Evolutionary conservation across 148 eudicot species (phyloP), one percentile per base, ranked within the genome.

Genomic region (Amaranthus cruentus): DNA sequence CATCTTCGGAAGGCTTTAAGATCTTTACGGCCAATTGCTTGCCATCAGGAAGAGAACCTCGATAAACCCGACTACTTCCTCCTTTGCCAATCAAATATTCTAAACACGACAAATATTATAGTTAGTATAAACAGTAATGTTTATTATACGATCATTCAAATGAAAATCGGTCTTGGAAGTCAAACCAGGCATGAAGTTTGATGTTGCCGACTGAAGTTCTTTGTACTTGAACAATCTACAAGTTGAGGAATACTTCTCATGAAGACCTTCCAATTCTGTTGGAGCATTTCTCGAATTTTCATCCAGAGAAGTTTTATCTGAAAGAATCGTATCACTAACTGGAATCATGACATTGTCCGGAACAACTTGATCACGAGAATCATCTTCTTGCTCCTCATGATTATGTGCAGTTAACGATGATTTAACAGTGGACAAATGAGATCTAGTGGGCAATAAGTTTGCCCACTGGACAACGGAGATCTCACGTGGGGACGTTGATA

Each of bases 61-160:
- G 78, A 82, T 87, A 95, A 55, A 95, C 99, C 73, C 72, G 76
- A 76, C 99, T 95, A 85, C 80, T 88, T 61, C 99, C 99, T 75
- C 99, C 99, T 77, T 86, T 88, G 54, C 99, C 97, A 68, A 95
- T 92, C 86, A 95, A 74, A 75, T 87, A 88, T 72, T 87, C 99
- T 90, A 89, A 4, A 77, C 79, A 13, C 54, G 75, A 49, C 73
- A 70, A 70, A 75, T 21, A 8, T 18, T 0, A 44, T 8, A 28
- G 9, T 75, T 11, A 69, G 73, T 72, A 62, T 48, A 52, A 43
- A 11, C 5, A 61, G 56, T 12, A 72, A 18, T 64, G 63, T 4
- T 62, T 53, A 7, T 57, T 1, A 66, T 46, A 51, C 15, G 28
- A 71, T 52, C 15, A 75, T 53, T 52, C 13, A 55, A 64, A 60